Evolutionary conservation across 2,329 filamentous ascomycete genomes (phyloP).

Genomic region (Fusarium mundagurra): DNA sequence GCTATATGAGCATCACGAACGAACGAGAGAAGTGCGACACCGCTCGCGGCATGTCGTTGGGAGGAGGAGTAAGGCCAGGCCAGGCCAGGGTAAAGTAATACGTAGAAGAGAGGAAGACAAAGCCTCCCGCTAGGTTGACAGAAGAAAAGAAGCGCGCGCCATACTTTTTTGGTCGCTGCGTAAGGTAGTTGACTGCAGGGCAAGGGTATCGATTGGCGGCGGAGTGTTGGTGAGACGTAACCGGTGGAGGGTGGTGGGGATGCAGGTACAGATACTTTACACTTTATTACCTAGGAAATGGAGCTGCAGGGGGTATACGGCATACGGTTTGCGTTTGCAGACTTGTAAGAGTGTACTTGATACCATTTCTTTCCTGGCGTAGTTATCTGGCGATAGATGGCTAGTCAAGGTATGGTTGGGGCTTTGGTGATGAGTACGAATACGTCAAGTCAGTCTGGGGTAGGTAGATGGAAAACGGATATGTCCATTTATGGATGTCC

Average conservation of each 20-base stretch:
- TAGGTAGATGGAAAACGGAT: not conserved
- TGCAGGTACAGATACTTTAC: slow-evolving; percentile 18
- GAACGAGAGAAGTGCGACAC: slow-evolving; percentile 39
- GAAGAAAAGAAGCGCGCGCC: slow-evolving; percentile 14
- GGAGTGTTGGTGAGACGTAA: slow-evolving; percentile 19
- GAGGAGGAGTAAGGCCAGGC: not conserved
- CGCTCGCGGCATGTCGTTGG: slow-evolving; percentile 41
- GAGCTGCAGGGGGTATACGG: not conserved
- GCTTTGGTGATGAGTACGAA: slow-evolving; percentile 15
- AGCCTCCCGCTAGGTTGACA: slow-evolving; percentile 3
- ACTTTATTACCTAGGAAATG: not conserved
- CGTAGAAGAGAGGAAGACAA: not conserved
- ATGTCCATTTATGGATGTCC: not conserved
- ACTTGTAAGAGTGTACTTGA: not conserved
- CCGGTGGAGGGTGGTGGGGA: slow-evolving; percentile 3
- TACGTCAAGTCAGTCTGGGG: slow-evolving; percentile 15
- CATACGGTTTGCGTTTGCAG: not conserved
- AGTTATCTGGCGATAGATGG: not conserved
- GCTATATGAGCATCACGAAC: slow-evolving; percentile 45
- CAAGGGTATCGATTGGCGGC: slow-evolving; percentile 36
- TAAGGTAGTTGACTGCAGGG: slow-evolving; percentile 22
- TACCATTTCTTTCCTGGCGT: not conserved
- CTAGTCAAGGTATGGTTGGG: not conserved
- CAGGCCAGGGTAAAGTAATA: not conserved
- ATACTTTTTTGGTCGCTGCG: slow-evolving; percentile 8